Evolutionary conservation across 805 yeast genomes (phyloP), one percentile per base, ranked within the genome.

Genomic region (Candida ulmi): DNA sequence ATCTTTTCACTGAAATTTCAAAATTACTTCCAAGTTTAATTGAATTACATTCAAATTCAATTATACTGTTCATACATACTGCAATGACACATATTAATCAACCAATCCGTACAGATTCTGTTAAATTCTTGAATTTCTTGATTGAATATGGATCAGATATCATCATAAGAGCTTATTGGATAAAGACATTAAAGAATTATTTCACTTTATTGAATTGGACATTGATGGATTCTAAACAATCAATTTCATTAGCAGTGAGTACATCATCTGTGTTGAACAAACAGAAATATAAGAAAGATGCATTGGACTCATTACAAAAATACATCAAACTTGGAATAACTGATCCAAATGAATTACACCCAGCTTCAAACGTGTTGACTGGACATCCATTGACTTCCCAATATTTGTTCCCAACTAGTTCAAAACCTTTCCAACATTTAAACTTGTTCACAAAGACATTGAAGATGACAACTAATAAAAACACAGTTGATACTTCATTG

Each of bases 61-160:
- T 83, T 39, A 71, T 84, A n/a, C 68, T 91, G 24, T 90, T 83
- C 57, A 69, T 91, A 15, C 84, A 83, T 50, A 82, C 91, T 38
- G 95, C 96, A 3, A 91, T 93, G 96, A 84, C 97, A 15, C 97
- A 93, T 58, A 83, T 93, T 30, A 74, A 74, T 24, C 80, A 88
- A 1, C 78, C 77, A 4, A 79, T 93, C 21, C 73, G 96, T 40
- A 74, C 76, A 33, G 88, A 85, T 43, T 78, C 95, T 2, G 76
- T 91, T 0, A 75, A 72, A 42, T 85, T 83, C 50, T 62, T 90
- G 19, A 67, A 71, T 30, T 68, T 80, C 3, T 56, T 88, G 39
- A 57, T 88, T n/a, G 66, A 71, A 33, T 62, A 70, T 40, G 74
- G 80, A 19, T 68, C 75, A 3, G 72, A 68, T 32, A 68, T 82